Evolutionary conservation across 1,284 basidiomycete genomes (phyloP), one percentile per base, ranked within the genome.

Genomic region (Cystobasidiaceae sp.): DNA sequence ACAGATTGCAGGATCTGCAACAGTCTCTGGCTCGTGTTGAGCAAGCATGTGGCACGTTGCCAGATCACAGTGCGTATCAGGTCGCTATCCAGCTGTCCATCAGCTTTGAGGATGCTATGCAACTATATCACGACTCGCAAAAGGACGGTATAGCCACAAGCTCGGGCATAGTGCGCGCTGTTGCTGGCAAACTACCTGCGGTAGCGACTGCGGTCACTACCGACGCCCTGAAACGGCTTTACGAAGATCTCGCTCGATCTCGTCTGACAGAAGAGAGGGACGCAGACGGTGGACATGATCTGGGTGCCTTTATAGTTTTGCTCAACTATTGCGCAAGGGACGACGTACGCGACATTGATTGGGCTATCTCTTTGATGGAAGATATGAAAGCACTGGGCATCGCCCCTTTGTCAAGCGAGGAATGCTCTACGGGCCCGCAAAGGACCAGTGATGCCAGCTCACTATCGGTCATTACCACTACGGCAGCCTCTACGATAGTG

Each of bases 281-380:
- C 41, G 21, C 27, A 17, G 51, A 55, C 30, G 61, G 61, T 25
- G 34, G 55, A 4, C 52, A 55, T 32, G 34, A 56, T 19, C 17
- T 32, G 5, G 28, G 30, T 27, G 19, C 56, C 2, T 64, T 56
- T 21, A 41, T 56, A 39, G 23, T 33, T 4, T 25, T 64, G 17
- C 32, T 64, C 9, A 39, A 37, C 15, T 64, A 54, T 25, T 64
- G 61, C 32, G 61, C 61, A 3, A 44, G 52, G 8, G 17, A 33
- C 19, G 61, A 64, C 41, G 52, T 64, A 6, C 13, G 49, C 6
- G 61, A 64, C 19, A 23, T 64, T n/a, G 11, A 15, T n/a, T 64
- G 61, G 61, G 82, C 83, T 0, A 72, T 82, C 41, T 75, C 79
- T 2, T 77, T 90, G 30, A 73, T 89, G 23, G 78, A 82, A 33